Evolutionary conservation across 1,284 basidiomycete species (phyloP), one percentile per base, ranked within the genome.

Genomic region (Flammula alnicola): DNA sequence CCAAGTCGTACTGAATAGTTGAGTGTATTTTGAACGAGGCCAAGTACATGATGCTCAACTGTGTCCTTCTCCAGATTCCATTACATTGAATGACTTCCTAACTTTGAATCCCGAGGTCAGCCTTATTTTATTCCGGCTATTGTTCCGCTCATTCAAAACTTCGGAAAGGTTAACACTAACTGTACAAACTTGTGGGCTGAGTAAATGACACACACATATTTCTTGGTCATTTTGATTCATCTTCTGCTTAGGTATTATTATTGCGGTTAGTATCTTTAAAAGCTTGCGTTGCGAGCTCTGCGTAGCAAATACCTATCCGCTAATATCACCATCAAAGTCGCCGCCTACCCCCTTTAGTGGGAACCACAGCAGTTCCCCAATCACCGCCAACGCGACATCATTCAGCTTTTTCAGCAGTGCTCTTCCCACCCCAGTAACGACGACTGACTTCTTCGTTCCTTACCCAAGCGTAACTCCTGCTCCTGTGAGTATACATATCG

Each of bases 1-100:
- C 20, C 49, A 51, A 39, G 49, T 51, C 3, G 49, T 41, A 12
- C 25, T 51, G 12, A 51, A 51, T n/a, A 51, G 49, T 51, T 0
- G 33, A 43, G 33, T 9, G 26, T 33, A 20, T 27, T 16, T 14
- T 27, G 16, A 27, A 19, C 9, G 17, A 25, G n/a, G 6, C 12
- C 12, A 20, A 6, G n/a, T 29, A 26, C n/a, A 26, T 38, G 7
- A 32, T 33, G n/a, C n/a, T 20, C 14, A 23, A 14, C 20, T 19
- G 12, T 22, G 6, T 5, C 20, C n/a, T n/a, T n/a, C n/a, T n/a
- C n/a, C n/a, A 51, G 49, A 51, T 33, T 39, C 39, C 12, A 51
- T 51, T 17, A 51, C 49, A 19, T 36, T 51, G 43, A 30, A 45
- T 27, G 49, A 51, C 12, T 51, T 51, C 38, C 17, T 45, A 30